phyloP scores from a whole-genome alignment of 2,329 filamentous ascomycete species.

The Cyclaneusma minus region DNA sequence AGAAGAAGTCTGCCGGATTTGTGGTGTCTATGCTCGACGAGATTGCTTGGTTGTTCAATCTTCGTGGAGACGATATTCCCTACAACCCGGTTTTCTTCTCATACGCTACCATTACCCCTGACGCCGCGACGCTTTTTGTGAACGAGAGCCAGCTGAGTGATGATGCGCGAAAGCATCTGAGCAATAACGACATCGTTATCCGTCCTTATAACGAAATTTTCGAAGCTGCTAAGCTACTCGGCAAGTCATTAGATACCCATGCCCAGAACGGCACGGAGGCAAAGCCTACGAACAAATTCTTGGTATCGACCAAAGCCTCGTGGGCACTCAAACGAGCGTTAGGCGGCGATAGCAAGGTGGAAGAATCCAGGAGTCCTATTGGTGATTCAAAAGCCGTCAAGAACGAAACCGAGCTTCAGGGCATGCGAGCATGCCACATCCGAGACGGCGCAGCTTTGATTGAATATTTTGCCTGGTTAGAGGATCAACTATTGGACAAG shows the following conservation, averaged over 20 bases:
- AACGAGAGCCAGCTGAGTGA: conserved; percentile 62
- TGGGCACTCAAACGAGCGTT: conserved; percentile 84
- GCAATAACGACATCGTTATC: conserved; percentile 51
- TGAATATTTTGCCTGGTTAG: conserved; percentile 93
- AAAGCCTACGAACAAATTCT: conserved; percentile 44
- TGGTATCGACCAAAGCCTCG: conserved; percentile 78
- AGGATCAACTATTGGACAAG: conserved; percentile 67
- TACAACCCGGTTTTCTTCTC: conserved; percentile 99
- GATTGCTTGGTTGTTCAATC: conserved; percentile 96
- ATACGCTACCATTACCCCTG: conserved; percentile 75
- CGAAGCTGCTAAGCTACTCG: conserved; percentile 54
- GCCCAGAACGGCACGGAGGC: conserved; percentile 20
- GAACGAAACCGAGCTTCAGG: conserved; percentile 75
- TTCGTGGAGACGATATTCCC: conserved; percentile 86
- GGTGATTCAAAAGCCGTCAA: conserved; percentile 89
- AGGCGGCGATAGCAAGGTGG: conserved; percentile 71
- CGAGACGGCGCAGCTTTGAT: conserved; percentile 82
- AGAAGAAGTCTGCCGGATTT: conserved; percentile 76
- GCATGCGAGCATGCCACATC: conserved; percentile 89
- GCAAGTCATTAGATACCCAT: conserved; percentile 24
- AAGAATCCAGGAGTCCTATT: conserved; percentile 76
- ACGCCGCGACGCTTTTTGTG: conserved; percentile 65
- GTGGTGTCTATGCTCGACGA: conserved; percentile 93
- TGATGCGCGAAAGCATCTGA: conserved; percentile 55
- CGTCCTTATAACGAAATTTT: conserved; percentile 77